Evolutionary conservation across 805 yeast species (phyloP).

Genomic region (Sugiyamaella qingdaonensis): DNA sequence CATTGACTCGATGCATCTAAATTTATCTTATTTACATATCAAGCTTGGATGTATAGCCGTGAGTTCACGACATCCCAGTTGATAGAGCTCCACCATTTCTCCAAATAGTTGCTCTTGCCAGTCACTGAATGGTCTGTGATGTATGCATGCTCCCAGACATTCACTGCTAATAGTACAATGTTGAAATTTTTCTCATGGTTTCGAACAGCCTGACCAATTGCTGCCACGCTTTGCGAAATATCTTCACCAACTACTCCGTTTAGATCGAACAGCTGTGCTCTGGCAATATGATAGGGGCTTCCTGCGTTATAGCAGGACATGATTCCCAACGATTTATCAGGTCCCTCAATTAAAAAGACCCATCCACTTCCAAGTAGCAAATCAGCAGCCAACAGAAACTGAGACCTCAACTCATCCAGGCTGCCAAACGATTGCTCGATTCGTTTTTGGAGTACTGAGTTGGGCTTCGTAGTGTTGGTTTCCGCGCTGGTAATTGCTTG

Average conservation of each 20-base stretch:
- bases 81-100: slow-evolving; percentile 69
- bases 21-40: slow-evolving; percentile 1
- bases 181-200: slow-evolving; percentile 27
- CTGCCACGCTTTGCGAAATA: slow-evolving; percentile 45
- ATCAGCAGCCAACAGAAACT: slow-evolving; percentile 63
- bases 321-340: slow-evolving; percentile 49
- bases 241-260: slow-evolving; percentile 62
- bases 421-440: slow-evolving; percentile 68
- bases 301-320: slow-evolving; percentile 89
- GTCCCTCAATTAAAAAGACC: slow-evolving; percentile 78
- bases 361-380: slow-evolving; percentile 84
- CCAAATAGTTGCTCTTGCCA: slow-evolving; percentile 68
- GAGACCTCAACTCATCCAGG: slow-evolving; percentile 65
- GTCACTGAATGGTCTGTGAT: slow-evolving; percentile 74
- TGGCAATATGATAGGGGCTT: slow-evolving; percentile 59
- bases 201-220: slow-evolving; percentile 39
- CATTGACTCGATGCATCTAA: background rate
- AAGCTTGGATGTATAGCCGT: slow-evolving; percentile 15
- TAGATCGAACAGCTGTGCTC: slow-evolving; percentile 67
- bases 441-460: slow-evolving; percentile 34
- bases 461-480: slow-evolving; percentile 30
- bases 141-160: slow-evolving; percentile 89
- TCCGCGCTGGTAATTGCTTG: slow-evolving; percentile 45
- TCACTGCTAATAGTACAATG: slow-evolving; percentile 71
- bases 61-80: slow-evolving; percentile 60